These are phyloP conservation scores for Syncephalastrum monosporum DNA, from an alignment of 371 early-diverging fungal species.

Conservation along the genomic window DNA sequence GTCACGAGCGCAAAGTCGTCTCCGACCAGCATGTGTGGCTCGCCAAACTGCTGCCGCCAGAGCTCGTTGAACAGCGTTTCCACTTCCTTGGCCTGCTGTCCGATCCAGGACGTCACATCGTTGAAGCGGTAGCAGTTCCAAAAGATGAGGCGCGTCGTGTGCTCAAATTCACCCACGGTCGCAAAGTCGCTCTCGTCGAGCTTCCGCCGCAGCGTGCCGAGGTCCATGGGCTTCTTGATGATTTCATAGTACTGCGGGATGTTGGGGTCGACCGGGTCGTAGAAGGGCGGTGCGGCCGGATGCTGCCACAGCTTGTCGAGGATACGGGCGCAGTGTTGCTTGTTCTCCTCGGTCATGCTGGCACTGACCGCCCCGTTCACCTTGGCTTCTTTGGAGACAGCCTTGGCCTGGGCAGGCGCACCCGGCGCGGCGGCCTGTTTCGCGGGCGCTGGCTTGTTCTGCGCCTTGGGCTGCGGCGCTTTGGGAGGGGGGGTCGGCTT, in stretches of 20 bases:
- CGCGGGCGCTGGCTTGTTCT: too few species aligned
- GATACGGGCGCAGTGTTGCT: slow-evolving; percentile 34
- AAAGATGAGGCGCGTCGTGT: slow-evolving; percentile 68
- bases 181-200: slow-evolving; percentile 59
- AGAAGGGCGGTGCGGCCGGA: slow-evolving; percentile 36
- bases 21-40: slow-evolving; percentile 31
- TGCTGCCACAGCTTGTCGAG: slow-evolving; percentile 36
- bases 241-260: slow-evolving; percentile 90
- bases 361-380: not conserved
- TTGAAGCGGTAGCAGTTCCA: slow-evolving; percentile 95
- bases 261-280: slow-evolving; percentile 71
- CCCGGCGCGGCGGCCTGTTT: not conserved
- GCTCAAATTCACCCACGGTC: slow-evolving; percentile 50
- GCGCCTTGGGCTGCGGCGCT: too few species aligned
- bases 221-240: slow-evolving; percentile 96
- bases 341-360: slow-evolving; percentile 37
- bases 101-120: slow-evolving; percentile 58
- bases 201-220: slow-evolving; percentile 80
- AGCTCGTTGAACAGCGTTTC: slow-evolving; percentile 39
- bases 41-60: slow-evolving; percentile 44
- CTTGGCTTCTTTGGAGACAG: too few species aligned
- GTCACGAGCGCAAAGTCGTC: slow-evolving; percentile 36
- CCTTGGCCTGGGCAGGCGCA: not conserved
- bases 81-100: slow-evolving; percentile 36
- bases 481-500: too few species aligned